These are phyloP conservation scores for Scedosporium minutisporum DNA, from an alignment of 2,329 filamentous ascomycete genomes.

Conservation along the genomic window DNA sequence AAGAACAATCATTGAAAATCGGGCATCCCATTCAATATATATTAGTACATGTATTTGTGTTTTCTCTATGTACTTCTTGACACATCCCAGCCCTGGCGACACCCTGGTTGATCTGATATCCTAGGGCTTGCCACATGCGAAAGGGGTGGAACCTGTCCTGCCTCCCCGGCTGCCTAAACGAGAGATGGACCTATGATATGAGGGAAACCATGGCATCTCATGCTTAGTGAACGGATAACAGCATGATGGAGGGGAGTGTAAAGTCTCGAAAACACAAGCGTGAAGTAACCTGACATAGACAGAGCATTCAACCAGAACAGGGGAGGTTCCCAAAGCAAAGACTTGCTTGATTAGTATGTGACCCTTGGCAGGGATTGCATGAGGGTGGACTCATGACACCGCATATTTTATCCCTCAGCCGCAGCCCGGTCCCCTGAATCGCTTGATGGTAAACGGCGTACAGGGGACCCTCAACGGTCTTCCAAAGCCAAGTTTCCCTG, in stretches of 20 bases:
- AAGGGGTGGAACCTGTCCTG: neutral
- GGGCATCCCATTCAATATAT: too few species aligned
- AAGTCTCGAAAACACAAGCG: too few species aligned
- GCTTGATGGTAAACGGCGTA: neutral
- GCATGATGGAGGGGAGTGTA: too few species aligned
- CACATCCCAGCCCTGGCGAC: too few species aligned
- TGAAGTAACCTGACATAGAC: too few species aligned
- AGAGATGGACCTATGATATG: neutral
- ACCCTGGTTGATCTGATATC: too few species aligned
- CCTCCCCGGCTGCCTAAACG: neutral
- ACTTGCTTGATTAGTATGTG: neutral
- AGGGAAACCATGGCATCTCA: neutral
- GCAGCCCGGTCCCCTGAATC: neutral
- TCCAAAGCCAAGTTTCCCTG: neutral
- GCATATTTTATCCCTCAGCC: neutral
- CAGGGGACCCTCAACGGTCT: neutral
- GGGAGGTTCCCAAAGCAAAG: too few species aligned
- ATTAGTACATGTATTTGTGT: too few species aligned
- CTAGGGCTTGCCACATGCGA: too few species aligned
- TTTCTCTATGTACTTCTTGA: too few species aligned
- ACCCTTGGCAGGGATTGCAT: neutral
- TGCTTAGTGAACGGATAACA: too few species aligned
- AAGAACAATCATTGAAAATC: neutral
- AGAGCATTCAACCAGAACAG: too few species aligned
- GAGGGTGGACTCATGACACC: neutral